Base-by-base conservation (phyloP, 148 eudicot genomes). In the Fallopia convolvulus region DNA sequence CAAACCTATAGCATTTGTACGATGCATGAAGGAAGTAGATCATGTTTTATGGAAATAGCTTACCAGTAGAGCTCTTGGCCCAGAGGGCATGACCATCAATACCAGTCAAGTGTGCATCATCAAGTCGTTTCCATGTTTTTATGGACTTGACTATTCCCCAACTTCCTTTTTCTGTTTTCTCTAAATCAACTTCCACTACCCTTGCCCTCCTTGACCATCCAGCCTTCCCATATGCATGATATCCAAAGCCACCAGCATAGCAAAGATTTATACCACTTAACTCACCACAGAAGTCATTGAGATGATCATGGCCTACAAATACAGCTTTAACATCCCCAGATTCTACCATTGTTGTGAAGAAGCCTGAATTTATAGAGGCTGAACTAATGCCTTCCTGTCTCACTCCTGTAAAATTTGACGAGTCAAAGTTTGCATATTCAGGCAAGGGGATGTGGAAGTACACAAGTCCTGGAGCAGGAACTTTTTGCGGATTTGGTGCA, bases 181-280 rank as follows among this genome's bases (percentile, higher is more conserved):
- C 96, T 82, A 94, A 70, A 70, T 83, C 85, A 2, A 85, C 89
- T 13, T 83, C 86, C 39, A 94, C 92, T 82, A 94, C 87, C 82
- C 99, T 88, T n/a, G 99, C 88, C 81, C 99, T 88, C 78, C 97
- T 86, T 14, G 84, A 60, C 99, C 99, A 94, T 32, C 99, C 99
- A 66, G 94, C 97, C 80, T 87, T 85, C 49, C 99, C 99, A 77
- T 94, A 94, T 4, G 99, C 99, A 84, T 94, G 99, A 81, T 94
- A 94, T 20, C 99, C 99, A 66, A 94, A 92, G 36, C 99, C 99
- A 63, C 99, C 98, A 33, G 86, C 92, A 75, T 94, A 94, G 71
- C 98, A 94, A 74, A 94, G 90, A 85, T 94, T 70, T 71, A 94
- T 89, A 40, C 90, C 85, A 63, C 76, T 80, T 46, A 88, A 75